Evolutionary conservation across 2,329 filamentous ascomycete species (phyloP), one percentile per base, ranked within the genome.

Genomic region (Plectosphaerella cucumerina): DNA sequence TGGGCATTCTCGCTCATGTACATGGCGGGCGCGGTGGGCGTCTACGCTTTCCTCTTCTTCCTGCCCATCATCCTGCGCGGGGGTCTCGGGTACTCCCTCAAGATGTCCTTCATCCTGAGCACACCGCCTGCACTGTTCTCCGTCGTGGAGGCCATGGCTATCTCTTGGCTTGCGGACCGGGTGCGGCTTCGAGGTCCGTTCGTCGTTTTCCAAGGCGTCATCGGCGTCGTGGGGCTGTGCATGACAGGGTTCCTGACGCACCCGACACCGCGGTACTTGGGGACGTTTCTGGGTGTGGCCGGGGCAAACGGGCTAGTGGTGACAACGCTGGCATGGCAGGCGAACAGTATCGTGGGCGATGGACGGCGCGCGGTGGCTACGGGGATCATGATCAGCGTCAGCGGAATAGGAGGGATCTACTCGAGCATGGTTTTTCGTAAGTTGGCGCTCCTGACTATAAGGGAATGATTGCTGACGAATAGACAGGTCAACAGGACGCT

Each of bases 311-410:
- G 59, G 3, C 62, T 65, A 23, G 54, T 68, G 1, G 59, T 62
- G 2, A 62, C 61, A 5, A 63, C 62, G 22, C 57, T 68, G 21
- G 65, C 53, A 0, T 93, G 89, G 70, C 89, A 92, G 70, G 87
- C 89, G 39, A 94, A 93, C 70, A 95, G 94, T 67, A 86, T 95
- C 62, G 84, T 87, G 48, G 90, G 89, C 0, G 89, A 94, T 70
- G 94, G 89, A 87, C 94, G 92, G 71, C 82, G 90, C 46, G 89
- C 89, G 1, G 84, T 94, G 58, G 85, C 82, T 64, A 88, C 83
- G 52, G 87, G 89, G 1, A 86, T 84, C 0, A 77, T 92, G 4
- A 86, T 94, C 6, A 86, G 85, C 2, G 82, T 87, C 48, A 88
- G 88, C 6, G 88, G 87, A 4, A 73, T 94, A 22, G 89, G 89